phyloP scores from a whole-genome alignment of 2,329 filamentous ascomycete species.

The Lasiodiplodia sp. region DNA sequence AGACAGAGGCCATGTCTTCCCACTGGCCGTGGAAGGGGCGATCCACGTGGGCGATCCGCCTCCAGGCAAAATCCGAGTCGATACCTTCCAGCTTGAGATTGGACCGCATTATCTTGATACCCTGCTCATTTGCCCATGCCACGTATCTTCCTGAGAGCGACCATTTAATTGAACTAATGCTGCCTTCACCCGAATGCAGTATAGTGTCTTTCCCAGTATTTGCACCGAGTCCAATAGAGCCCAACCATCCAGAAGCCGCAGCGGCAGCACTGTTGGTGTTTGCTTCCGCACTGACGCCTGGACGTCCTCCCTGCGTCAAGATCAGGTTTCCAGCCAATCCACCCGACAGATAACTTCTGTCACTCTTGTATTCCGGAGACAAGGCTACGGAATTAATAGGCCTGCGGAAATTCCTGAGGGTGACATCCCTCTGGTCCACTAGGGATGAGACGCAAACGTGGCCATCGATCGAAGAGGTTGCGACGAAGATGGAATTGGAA shows the following conservation, averaged over 20 bases:
- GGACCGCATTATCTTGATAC: constrained; percentile 96
- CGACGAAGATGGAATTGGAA: constrained; percentile 91
- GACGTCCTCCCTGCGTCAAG: constrained; percentile 80
- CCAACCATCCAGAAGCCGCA: constrained; percentile 88
- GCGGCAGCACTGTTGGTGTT: constrained; percentile 88
- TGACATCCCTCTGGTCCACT: constrained; percentile 86
- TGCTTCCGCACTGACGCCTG: constrained; percentile 80
- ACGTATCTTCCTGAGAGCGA: constrained; percentile 91
- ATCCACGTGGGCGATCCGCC: constrained; percentile 90
- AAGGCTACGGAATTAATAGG: constrained; percentile 91
- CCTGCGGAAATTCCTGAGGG: constrained; percentile 89
- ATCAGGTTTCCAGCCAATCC: constrained; percentile 88
- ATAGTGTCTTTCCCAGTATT: constrained; percentile 85
- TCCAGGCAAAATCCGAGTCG: constrained; percentile 88
- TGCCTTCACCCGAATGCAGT: constrained; percentile 89
- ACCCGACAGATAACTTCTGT: constrained; percentile 88
- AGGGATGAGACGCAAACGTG: constrained; percentile 92
- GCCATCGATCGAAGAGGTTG: constrained; percentile 92
- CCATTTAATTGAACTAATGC: constrained; percentile 93
- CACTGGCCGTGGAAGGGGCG: constrained; percentile 85
- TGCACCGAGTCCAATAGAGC: constrained; percentile 80
- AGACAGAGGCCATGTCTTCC: constrained; percentile 96
- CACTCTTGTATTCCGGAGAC: constrained; percentile 93
- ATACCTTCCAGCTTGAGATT: constrained; percentile 79
- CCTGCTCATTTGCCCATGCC: constrained; percentile 94